Conservation (phyloP, 2,329 filamentous ascomycete species). For the Colletotrichum sansevieriae region DNA sequence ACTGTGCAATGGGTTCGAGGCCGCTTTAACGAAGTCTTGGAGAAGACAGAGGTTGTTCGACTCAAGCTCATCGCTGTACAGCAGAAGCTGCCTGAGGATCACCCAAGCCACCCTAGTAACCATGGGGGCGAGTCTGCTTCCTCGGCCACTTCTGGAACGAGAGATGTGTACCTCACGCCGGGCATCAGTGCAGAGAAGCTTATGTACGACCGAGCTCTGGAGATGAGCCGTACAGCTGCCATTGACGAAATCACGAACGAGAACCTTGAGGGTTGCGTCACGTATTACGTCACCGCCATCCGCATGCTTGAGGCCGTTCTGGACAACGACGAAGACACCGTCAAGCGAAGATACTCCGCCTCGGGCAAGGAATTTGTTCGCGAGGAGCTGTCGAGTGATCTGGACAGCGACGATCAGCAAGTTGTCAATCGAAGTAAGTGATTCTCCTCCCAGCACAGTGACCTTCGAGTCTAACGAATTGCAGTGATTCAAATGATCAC, state of each 20-base stretch:
- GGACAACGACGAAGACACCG: constrained; percentile 79
- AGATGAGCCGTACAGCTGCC: constrained; percentile 95
- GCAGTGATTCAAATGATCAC: constrained; percentile 74
- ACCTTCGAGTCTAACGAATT: constrained; percentile 44
- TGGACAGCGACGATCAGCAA: constrained; percentile 78
- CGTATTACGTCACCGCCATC: constrained; percentile 93
- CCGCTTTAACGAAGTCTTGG: constrained; percentile 96
- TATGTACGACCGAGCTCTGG: constrained; percentile 96
- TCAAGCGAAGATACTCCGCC: constrained; percentile 53
- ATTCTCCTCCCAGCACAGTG: too few species aligned
- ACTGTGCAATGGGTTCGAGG: constrained; percentile 95
- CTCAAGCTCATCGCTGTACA: constrained; percentile 90
- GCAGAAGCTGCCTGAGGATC: constrained; percentile 83
- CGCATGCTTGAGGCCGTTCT: constrained; percentile 95
- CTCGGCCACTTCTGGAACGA: constrained; percentile 73
- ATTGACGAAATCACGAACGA: constrained; percentile 96
- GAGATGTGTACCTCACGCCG: constrained; percentile 85
- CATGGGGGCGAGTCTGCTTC: constrained; percentile 71
- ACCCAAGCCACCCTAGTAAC: constrained; percentile 88
- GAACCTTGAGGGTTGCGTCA: constrained; percentile 87
- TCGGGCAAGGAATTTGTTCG: constrained; percentile 58
- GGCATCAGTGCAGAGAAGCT: constrained; percentile 95
- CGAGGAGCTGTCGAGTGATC: constrained; percentile 60
- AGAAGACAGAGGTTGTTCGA: constrained; percentile 96
- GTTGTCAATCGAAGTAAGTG: constrained; percentile 80